Evolutionary conservation across 2,329 filamentous ascomycete species (phyloP), one percentile per base, ranked within the genome.

Genomic region (Colletotrichum cordylinicola): DNA sequence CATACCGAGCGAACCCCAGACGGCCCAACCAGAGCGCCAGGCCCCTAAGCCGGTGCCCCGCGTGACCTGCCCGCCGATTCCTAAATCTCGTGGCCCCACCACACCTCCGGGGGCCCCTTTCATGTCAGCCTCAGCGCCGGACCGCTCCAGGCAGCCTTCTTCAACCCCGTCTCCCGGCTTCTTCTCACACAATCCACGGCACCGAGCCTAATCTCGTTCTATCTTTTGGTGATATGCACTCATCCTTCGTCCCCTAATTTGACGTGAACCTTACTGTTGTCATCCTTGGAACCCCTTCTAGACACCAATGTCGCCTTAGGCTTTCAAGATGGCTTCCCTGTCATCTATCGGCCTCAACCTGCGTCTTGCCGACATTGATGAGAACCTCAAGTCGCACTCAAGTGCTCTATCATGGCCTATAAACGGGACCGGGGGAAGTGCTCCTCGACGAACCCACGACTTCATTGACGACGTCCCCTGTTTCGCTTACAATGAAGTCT

Each of bases 401-500:
- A 29, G 43, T 21, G 70, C 70, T 16, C 18, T 76, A 0, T 68
- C 70, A 13, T 76, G 65, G 65, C 62, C 70, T 27, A 21, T n/a
- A 4, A 27, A 24, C 5, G 29, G 55, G 13, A 18, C 43, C 12
- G 33, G 39, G 6, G 18, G 13, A 6, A 67, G 62, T 35, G 52
- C 61, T 13, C 62, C 9, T 56, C 69, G 8, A 24, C 31, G 48
- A 4, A 39, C 16, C 55, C 31, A 55, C 31, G 52, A 48, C 55
- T 67, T 75, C 31, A 33, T 74, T 27, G 64, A 74, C 37, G 74
- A 76, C 27, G 74, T 60, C 2, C 70, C 70, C 10, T 74, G 60
- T 7, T 76, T 76, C n/a, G 64, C 74, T 31, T 76, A 69, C 10
- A 65, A 67, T 8, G 70, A 76, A 60, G 66, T 79, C 1, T 80